These are phyloP conservation scores for Pyrus bretschneideri DNA, from an alignment of 306 rosid genomes.

Conservation along the genomic window DNA sequence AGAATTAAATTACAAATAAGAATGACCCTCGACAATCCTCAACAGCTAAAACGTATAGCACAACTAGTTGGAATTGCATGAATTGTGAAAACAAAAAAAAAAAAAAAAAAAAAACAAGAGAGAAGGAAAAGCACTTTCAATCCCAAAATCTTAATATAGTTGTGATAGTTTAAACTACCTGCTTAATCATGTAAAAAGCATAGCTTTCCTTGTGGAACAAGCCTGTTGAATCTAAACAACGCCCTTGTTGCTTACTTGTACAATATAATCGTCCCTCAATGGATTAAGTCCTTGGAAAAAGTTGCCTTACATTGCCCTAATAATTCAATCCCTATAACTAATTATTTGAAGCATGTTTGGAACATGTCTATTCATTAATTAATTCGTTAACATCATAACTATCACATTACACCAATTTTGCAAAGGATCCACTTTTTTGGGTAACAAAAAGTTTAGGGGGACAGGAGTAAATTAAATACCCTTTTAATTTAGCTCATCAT, in stretches of 20 bases:
- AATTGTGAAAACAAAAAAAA: no score
- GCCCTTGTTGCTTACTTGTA: background rate
- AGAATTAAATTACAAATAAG: no score
- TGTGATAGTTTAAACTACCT: background rate
- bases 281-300: background rate
- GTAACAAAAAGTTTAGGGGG: no score
- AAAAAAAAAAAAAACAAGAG: background rate
- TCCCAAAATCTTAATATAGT: background rate
- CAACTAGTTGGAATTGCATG: background rate
- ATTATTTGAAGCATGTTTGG: background rate
- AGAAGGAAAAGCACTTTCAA: background rate
- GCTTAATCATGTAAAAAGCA: background rate
- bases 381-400: background rate
- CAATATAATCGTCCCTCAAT: background rate
- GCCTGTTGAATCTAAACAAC: background rate
- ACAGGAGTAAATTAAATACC: no score
- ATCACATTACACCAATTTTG: background rate
- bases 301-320: background rate
- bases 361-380: background rate
- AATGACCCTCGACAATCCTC: background rate
- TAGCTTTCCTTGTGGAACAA: conserved; percentile 3
- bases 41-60: background rate
- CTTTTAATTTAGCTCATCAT: background rate
- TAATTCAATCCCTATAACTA: background rate
- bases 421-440: background rate